phyloP scores from a whole-genome alignment of 1,284 basidiomycete genomes.

The Phellopilus nigrolimitatus region DNA sequence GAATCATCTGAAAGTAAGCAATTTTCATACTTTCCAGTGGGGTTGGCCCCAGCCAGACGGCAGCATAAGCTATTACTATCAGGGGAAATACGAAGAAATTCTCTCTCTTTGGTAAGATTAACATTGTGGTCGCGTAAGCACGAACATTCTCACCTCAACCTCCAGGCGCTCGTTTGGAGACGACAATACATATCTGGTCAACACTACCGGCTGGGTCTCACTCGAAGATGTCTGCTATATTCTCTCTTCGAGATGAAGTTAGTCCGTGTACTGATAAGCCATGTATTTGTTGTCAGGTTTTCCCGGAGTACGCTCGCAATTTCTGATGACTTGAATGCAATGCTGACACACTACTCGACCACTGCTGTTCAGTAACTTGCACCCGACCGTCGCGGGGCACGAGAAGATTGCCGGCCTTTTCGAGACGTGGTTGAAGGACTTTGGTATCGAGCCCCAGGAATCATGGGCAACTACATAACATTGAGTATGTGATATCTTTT shows the following conservation, averaged over 20 bases:
- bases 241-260: not conserved
- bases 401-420: constrained; percentile 45
- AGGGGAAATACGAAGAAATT: constrained; percentile 37
- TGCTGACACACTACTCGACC: not conserved
- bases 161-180: constrained; percentile 38
- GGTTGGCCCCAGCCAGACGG: constrained; percentile 53
- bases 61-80: constrained; percentile 43
- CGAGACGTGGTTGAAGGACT: constrained; percentile 38
- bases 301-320: constrained; percentile 41
- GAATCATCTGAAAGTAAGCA: not conserved
- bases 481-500: not conserved
- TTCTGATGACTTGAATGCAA: not conserved
- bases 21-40: constrained; percentile 34
- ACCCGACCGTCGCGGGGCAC: constrained; percentile 46
- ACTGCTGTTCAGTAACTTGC: constrained; percentile 38
- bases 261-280: not conserved
- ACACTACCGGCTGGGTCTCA: constrained; percentile 54
- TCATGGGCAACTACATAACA: constrained; percentile 26
- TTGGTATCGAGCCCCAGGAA: constrained; percentile 36
- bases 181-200: constrained; percentile 45
- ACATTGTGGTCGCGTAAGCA: not conserved
- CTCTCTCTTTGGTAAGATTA: constrained; percentile 31
- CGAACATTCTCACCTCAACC: not conserved
- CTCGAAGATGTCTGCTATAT: constrained; percentile 36
- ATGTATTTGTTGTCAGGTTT: constrained; percentile 29